Conservation (phyloP, 305 asterid species). For the Caryopteris hybrid region DNA sequence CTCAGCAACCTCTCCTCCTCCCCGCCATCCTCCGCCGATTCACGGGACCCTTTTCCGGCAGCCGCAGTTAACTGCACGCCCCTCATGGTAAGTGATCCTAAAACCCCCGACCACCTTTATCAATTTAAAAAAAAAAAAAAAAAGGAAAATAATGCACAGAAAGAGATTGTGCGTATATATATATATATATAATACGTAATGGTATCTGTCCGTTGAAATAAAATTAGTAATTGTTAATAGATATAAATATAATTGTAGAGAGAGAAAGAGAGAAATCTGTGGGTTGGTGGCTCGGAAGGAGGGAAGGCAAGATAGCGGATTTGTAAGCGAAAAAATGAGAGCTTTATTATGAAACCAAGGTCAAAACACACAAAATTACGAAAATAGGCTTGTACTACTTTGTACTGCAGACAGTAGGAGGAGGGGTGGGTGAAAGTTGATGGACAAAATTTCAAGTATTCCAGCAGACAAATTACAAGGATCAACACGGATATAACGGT, state of each 20-base stretch:
- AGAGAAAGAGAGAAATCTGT: slow-evolving; percentile 25
- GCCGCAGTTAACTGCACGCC: slow-evolving; percentile 67
- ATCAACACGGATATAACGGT: too few species aligned
- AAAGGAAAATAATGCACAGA: slow-evolving; percentile 5
- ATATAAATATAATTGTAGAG: background rate
- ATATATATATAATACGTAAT: background rate
- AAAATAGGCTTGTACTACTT: slow-evolving; percentile 42
- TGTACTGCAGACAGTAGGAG: slow-evolving; percentile 35
- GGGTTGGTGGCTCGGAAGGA: slow-evolving; percentile 19
- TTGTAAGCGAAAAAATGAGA: slow-evolving; percentile 27
- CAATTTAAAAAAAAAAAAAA: background rate
- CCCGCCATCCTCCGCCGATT: slow-evolving; percentile 24
- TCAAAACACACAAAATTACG: slow-evolving; percentile 21
- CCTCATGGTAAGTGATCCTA: slow-evolving; percentile 44
- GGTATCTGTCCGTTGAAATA: slow-evolving; percentile 6
- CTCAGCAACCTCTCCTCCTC: slow-evolving; percentile 74
- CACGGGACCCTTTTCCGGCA: slow-evolving; percentile 24
- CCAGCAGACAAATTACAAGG: too few species aligned
- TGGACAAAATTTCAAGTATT: slow-evolving; percentile 9
- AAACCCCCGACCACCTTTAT: slow-evolving; percentile 23
- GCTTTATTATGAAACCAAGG: slow-evolving; percentile 2
- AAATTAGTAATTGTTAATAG: background rate
- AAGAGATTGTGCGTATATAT: background rate
- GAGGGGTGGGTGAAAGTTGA: background rate
- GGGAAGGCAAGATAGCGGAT: slow-evolving; percentile 26